Base-by-base conservation (phyloP, 805 yeast genomes). In the Candida gorgasii region DNA sequence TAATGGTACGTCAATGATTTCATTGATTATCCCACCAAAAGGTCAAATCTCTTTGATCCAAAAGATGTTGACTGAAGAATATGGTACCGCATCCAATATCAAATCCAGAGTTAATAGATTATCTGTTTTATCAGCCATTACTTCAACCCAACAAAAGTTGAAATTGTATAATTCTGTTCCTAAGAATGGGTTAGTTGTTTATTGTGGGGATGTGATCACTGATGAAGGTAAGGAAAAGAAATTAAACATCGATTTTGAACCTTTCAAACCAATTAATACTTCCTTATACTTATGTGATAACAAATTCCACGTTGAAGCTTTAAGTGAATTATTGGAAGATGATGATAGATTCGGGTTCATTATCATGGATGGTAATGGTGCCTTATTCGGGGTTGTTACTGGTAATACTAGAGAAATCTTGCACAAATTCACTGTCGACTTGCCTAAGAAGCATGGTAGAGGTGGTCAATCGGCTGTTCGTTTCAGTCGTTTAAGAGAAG, bases 381-480 rank as follows among this genome's bases (percentile, higher is more conserved):
- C 97, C 2, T 75, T 93, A 53, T 93, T 93, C 56, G 99, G 99
- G 69, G 78, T 95, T 14, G 81, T 93, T 43, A 82, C 95, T 34
- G 99, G 99, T 65, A 93, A 93, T 73, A 90, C 96, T 36, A 85
- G 99, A 75, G 97, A 93, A 49, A 88, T 93, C 34, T 75, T 93
- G 61, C 96, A 92, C 69, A 93, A 93, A 69, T 93, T 93, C 71
- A 86, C 75, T 1, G 99, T 93, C 43, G 99, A 93, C 68, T 76
- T 93, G 58, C 99, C 99, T 58, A 93, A 93, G 76, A 93, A 93
- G 88, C 99, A 93, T 77, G 99, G 99, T 61, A 86, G 99, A 79
- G 99, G 99, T 86, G 99, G 99, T 85, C 99, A 93, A 75, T 93
- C 99, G 49, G 99, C 99, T 34, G 65, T 93, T 55, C 98, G 99